Conservation (phyloP, 2,329 filamentous ascomycete species). For the Exophiala alcalophila region DNA sequence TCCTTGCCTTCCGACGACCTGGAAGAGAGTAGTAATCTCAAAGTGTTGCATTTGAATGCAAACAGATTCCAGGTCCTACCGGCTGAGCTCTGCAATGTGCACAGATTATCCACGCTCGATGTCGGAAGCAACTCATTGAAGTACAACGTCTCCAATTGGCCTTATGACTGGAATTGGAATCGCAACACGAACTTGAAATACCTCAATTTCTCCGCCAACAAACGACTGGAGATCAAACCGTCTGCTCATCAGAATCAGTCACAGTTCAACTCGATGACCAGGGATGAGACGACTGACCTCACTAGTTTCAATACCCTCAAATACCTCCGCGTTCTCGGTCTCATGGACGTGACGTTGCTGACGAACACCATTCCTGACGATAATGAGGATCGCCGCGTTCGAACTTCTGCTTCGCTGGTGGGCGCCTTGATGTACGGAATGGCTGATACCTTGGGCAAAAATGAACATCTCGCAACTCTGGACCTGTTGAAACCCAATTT, state of each 20-base stretch:
- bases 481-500: conserved; percentile 93
- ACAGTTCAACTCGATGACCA: conserved; percentile 52
- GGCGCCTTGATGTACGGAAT: conserved; percentile 93
- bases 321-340: conserved; percentile 80
- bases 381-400: conserved; percentile 88
- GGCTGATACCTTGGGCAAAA: conserved; percentile 89
- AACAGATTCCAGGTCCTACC: conserved; percentile 98
- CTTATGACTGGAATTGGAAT: conserved; percentile 99
- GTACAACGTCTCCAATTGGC: conserved; percentile 98
- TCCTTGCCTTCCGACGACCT: conserved; percentile 90
- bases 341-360: conserved; percentile 97
- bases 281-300: conserved; percentile 59
- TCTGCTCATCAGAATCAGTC: conserved; percentile 43
- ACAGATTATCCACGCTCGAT: conserved; percentile 86
- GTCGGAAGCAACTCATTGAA: conserved; percentile 93
- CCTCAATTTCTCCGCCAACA: conserved; percentile 94
- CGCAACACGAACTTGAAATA: conserved; percentile 94
- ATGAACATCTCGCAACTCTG: conserved; percentile 91
- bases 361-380: conserved; percentile 92
- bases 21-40: conserved; percentile 81
- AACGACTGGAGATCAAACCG: conserved; percentile 83
- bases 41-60: conserved; percentile 90
- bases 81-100: conserved; percentile 89
- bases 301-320: conserved; percentile 85
- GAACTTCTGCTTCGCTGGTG: conserved; percentile 92